These are phyloP conservation scores for Ploettnerulaceae sp. DNA, from an alignment of 2,329 filamentous ascomycete species.

Conservation along the genomic window DNA sequence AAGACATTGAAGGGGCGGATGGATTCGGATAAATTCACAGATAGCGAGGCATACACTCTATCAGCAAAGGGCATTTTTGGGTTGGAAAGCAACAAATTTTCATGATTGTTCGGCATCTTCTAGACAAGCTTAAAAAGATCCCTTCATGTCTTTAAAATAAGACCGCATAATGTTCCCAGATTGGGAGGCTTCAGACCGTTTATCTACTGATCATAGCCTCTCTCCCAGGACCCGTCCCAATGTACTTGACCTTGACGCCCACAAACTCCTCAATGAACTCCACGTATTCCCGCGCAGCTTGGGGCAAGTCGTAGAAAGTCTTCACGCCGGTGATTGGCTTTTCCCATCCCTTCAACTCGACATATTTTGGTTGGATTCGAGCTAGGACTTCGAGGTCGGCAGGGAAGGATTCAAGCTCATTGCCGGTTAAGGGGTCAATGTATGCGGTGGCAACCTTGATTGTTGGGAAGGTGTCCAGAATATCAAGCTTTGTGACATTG, in stretches of 20 bases:
- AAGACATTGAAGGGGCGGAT: too few species aligned
- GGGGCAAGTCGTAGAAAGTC: conserved; percentile 58
- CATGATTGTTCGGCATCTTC: too few species aligned
- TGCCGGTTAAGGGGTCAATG: conserved; percentile 41
- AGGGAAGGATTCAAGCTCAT: conserved; percentile 57
- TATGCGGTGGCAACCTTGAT: conserved; percentile 77
- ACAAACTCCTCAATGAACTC: conserved; percentile 48
- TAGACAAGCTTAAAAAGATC: too few species aligned
- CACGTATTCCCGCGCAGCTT: conserved; percentile 48
- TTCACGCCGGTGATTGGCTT: conserved; percentile 52
- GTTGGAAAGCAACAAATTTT: too few species aligned
- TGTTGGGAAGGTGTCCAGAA: conserved; percentile 70
- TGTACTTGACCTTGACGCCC: conserved; percentile 58
- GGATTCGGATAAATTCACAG: too few species aligned
- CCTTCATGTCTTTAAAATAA: too few species aligned
- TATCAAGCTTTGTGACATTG: conserved; percentile 60
- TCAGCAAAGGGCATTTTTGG: too few species aligned
- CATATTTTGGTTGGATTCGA: conserved; percentile 59
- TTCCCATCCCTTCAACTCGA: conserved; percentile 67
- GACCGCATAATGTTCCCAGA: too few species aligned
- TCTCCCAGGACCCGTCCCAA: conserved; percentile 51
- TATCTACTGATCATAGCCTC: conserved; percentile 7
- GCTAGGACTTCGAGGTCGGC: conserved; percentile 56
- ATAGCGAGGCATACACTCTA: too few species aligned
- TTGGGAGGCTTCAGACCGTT: too few species aligned